Base-by-base conservation (phyloP, 2,329 filamentous ascomycete species). In the Dactylonectria macrodidyma region DNA sequence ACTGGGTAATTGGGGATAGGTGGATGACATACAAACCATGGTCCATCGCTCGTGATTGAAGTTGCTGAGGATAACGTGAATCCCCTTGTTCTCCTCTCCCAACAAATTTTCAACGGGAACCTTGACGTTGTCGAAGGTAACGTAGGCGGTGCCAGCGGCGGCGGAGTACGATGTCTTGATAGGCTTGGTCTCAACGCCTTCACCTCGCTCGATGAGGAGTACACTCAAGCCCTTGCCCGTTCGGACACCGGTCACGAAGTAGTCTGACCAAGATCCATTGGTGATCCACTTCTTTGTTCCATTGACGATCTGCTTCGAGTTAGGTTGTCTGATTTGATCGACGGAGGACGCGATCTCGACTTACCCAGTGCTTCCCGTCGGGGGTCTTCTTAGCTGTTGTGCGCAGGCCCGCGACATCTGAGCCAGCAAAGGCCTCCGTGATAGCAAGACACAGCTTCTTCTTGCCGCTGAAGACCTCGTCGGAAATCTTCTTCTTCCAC, bases 371-470 rank as follows among this genome's bases (percentile, higher is more conserved):
- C 78, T 92, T 91, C 54, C 93, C 93, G 77, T 95, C 92, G 1
- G 90, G 82, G 0, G 92, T 94, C 84, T 94, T 94, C 73, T 87
- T 87, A 1, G 93, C 93, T 0, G 93, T 96, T 0, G 94, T 96
- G 69, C 92, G 87, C 44, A 97, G 85, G 16, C 92, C 90, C 14
- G 94, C 93, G 5, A 97, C 94, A 79, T 97, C 94, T 44, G 81
- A 83, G 19, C 94, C 94, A 16, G 94, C 94, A 81, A 97, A 96
- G 0, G 94, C 94, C 81, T 97, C 94, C 1, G 94, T 96, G 77
- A 97, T 94, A 60, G 94, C 94, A 3, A 97, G 85, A 77, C 92
- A 95, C 78, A 96, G 94, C 86, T 95, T 95, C 89, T 96, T 96
- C 86, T 91, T 89, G 67, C 94, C 94, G 52, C 87, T 89, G 72